Evolutionary conservation across 2,329 filamentous ascomycete species (phyloP).

Genomic region (Cladosporium velox): DNA sequence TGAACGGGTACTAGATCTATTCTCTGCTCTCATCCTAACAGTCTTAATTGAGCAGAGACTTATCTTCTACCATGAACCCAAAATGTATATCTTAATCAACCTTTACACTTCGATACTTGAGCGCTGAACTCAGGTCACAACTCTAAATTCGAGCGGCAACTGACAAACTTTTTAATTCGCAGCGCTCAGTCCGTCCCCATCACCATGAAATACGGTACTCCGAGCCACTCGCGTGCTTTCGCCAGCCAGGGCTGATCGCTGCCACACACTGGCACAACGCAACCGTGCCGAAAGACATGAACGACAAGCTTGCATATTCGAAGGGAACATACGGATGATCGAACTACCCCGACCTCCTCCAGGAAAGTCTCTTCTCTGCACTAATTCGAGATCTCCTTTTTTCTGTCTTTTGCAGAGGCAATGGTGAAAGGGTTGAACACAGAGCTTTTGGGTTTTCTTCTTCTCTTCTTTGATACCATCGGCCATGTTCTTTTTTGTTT

Average conservation of each 20-base stretch:
- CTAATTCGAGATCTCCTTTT: neutral
- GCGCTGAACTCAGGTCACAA: neutral
- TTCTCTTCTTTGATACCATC: slow-evolving; percentile 9
- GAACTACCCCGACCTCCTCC: neutral
- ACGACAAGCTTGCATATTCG: neutral
- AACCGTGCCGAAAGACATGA: neutral
- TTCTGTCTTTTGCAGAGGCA: neutral
- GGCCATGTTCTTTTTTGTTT: neutral
- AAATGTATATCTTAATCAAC: slow-evolving; percentile 23
- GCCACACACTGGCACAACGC: neutral
- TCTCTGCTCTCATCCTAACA: slow-evolving; percentile 24
- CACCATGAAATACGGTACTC: slow-evolving; percentile 24
- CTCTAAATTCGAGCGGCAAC: neutral
- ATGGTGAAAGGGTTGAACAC: neutral
- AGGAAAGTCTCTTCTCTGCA: neutral
- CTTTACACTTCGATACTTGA: neutral
- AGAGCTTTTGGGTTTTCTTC: neutral
- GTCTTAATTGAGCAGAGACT: slow-evolving; percentile 24
- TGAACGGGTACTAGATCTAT: slow-evolving; percentile 87
- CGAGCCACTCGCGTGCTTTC: slow-evolving; percentile 30
- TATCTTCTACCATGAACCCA: slow-evolving; percentile 23
- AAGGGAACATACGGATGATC: neutral
- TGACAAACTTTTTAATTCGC: neutral
- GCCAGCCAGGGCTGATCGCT: slow-evolving; percentile 28
- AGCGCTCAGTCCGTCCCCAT: neutral